phyloP scores from a whole-genome alignment of 208 protist genomes.

The Crithidia brevicula region DNA sequence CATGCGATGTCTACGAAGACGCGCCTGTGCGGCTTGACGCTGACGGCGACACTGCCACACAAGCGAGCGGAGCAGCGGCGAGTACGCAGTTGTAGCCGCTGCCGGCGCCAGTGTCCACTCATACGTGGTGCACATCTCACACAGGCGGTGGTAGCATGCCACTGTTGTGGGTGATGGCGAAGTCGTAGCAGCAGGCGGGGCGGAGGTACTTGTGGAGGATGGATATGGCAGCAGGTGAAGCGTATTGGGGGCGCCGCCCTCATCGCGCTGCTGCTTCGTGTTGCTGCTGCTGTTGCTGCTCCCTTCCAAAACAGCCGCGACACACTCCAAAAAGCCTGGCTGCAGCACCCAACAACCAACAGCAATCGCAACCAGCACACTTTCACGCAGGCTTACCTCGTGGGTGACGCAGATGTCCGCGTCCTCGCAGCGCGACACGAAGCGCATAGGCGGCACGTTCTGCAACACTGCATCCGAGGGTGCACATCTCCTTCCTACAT shows the following conservation, averaged over 20 bases:
- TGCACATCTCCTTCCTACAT: not conserved
- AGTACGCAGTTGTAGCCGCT: not conserved
- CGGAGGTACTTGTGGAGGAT: no score
- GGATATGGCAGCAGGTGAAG: constrained; percentile 2
- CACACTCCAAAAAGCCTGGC: constrained; percentile 45
- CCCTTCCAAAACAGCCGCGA: constrained; percentile 20
- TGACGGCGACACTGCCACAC: constrained; percentile 26
- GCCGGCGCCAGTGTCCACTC: constrained; percentile 20
- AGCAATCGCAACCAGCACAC: constrained; percentile 68
- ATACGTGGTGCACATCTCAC: constrained; percentile 17
- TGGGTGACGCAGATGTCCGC: constrained; percentile 74
- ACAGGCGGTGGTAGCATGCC: constrained; percentile 13
- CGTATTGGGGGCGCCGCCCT: no score
- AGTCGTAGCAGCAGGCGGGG: no score
- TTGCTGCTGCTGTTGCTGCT: not conserved
- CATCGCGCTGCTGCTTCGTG: no score
- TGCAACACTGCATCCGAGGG: not conserved
- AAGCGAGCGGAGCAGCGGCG: constrained; percentile 6
- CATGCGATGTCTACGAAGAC: not conserved
- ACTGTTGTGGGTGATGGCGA: not conserved
- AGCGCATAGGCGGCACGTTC: constrained; percentile 9
- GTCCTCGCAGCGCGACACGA: constrained; percentile 40
- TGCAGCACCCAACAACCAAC: constrained; percentile 63
- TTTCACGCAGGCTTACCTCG: constrained; percentile 65
- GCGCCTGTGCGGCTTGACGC: constrained; percentile 12